Conservation (phyloP, 2,329 filamentous ascomycete genomes). For the Acarospora socialis region DNA sequence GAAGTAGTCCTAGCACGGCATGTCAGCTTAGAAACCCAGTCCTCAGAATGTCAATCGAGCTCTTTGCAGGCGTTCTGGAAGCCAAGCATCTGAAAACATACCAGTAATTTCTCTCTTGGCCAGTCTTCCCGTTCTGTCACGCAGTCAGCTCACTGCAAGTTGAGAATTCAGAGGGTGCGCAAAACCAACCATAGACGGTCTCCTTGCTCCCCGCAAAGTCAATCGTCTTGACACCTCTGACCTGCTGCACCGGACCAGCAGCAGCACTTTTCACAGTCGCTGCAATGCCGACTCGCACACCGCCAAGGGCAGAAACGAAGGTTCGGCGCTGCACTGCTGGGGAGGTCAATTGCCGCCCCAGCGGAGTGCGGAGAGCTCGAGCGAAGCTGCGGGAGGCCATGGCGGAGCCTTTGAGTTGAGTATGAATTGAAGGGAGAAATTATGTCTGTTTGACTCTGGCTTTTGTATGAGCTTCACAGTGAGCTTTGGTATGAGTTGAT, state of each 20-base stretch:
- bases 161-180: background rate
- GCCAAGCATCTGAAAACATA: conserved; percentile 35
- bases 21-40: too few relatives aligned
- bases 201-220: conserved; percentile 96
- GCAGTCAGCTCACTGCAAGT: conserved; percentile 13
- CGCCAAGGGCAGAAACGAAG: conserved; percentile 45
- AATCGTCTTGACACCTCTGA: conserved; percentile 91
- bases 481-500: too few relatives aligned
- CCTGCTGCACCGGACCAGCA: conserved; percentile 46
- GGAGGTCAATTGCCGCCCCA: conserved; percentile 49
- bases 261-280: conserved; percentile 29
- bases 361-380: conserved; percentile 49
- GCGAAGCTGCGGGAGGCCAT: conserved; percentile 69
- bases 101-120: conserved; percentile 94
- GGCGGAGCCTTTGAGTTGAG: too few relatives aligned
- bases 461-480: too few relatives aligned
- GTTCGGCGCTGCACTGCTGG: conserved; percentile 48
- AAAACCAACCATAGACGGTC: conserved; percentile 67
- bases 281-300: conserved; percentile 40
- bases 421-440: too few relatives aligned
- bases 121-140: conserved; percentile 84
- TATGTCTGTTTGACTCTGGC: too few relatives aligned
- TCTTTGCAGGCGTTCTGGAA: too few relatives aligned
- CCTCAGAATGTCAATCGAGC: too few relatives aligned
- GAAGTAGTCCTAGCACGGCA: conserved; percentile 94